A percentile compares a stretch with the other conserved stretches of the same genome.
phyloP scores from a whole-genome alignment of 1,139 yeast genomes.

The Saccharomyces hybrid region DNA sequence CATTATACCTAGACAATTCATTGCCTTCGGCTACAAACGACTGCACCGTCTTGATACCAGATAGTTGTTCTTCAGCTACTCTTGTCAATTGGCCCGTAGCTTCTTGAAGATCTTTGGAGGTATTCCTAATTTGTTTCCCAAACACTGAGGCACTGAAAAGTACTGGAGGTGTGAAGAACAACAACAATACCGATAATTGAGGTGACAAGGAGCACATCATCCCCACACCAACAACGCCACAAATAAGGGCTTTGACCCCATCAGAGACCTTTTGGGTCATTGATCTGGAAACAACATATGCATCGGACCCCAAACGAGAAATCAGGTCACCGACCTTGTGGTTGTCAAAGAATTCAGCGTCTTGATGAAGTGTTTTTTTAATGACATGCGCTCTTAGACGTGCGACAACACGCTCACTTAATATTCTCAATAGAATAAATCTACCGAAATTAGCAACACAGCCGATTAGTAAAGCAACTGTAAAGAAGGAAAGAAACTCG shows the following conservation, averaged over 20 bases:
- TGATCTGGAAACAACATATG: slow-evolving; percentile 80
- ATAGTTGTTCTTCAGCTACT: slow-evolving; percentile 85
- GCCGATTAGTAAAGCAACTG: slow-evolving; percentile 57
- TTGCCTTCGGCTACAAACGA: slow-evolving; percentile 78
- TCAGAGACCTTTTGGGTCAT: slow-evolving; percentile 87
- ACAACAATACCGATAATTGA: slow-evolving; percentile 66
- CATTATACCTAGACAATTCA: slow-evolving; percentile 54
- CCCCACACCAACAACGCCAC: slow-evolving; percentile 71
- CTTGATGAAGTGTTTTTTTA: slow-evolving; percentile 71
- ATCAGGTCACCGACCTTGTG: slow-evolving; percentile 92
- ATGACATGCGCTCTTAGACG: slow-evolving; percentile 70
- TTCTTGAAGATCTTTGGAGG: slow-evolving; percentile 73
- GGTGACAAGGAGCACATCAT: slow-evolving; percentile 89
- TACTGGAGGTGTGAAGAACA: slow-evolving; percentile 76
- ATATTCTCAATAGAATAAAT: slow-evolving; percentile 59
- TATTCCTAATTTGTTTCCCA: slow-evolving; percentile 69
- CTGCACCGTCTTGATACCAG: slow-evolving; percentile 80
- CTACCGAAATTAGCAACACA: slow-evolving; percentile 77
- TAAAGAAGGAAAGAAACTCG: slow-evolving; percentile 43
- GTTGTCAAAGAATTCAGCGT: slow-evolving; percentile 85
- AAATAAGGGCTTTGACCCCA: slow-evolving; percentile 72
- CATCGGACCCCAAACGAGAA: slow-evolving; percentile 79
- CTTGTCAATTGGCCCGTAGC: slow-evolving; percentile 81
- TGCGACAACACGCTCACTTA: slow-evolving; percentile 83
- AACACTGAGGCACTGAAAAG: slow-evolving; percentile 65